These are phyloP conservation scores for Acanthochlamys bracteata DNA, from an alignment of 106 monocot species.

Conservation along the genomic window DNA sequence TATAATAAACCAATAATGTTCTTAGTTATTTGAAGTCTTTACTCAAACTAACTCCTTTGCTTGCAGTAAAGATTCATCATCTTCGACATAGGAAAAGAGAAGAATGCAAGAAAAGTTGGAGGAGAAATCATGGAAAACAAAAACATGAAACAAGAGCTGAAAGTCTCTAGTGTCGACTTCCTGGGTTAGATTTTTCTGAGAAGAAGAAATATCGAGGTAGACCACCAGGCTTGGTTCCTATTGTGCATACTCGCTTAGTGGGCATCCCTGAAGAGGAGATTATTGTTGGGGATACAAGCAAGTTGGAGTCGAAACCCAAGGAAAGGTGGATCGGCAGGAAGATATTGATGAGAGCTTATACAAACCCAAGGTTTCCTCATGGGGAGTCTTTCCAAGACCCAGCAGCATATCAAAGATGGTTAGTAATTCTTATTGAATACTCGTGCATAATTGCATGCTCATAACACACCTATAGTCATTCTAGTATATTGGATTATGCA, in stretches of 20 bases:
- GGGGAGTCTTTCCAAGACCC: constrained; percentile 95
- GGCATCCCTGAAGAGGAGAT: constrained; percentile 73
- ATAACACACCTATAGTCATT: too few species aligned
- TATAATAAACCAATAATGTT: too few species aligned
- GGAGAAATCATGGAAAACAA: constrained; percentile 13
- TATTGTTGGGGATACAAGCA: constrained; percentile 86
- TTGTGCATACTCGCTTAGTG: constrained; percentile 27
- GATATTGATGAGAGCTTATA: constrained; percentile 34
- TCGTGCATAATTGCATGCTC: too few species aligned
- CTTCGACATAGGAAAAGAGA: constrained; percentile 24
- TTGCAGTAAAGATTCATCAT: constrained; percentile 1
- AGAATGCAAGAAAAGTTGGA: constrained; percentile 12
- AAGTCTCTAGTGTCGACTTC: constrained; percentile 65
- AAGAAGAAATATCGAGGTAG: constrained; percentile 44
- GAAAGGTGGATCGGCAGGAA: constrained; percentile 8
- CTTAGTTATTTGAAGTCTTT: neutral
- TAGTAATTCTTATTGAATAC: neutral
- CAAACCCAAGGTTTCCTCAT: constrained; percentile 86
- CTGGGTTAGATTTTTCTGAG: constrained; percentile 67
- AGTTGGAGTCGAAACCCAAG: constrained; percentile 30
- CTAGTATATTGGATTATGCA: too few species aligned
- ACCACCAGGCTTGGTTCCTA: constrained; percentile 50
- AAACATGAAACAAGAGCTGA: constrained; percentile 23
- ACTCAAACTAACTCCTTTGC: neutral
- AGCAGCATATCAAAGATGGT: constrained; percentile 85